Evolutionary conservation across 75 land plant genomes (phyloP), one percentile per base, ranked within the genome.

Genomic region (Pinus albicaulis): DNA sequence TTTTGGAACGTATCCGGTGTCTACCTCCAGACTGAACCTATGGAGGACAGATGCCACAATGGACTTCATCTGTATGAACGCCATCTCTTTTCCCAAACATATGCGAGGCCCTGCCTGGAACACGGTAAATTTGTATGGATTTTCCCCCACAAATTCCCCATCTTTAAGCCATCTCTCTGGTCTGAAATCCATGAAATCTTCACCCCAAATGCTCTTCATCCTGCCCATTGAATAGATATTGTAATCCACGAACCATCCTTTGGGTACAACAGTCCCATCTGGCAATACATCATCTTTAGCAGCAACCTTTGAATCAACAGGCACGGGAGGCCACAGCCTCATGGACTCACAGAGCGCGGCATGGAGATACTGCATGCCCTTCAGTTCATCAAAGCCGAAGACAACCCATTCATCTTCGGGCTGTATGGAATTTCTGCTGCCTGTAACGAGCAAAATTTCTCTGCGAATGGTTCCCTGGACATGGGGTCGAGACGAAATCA

Each of bases 291-390:
- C 96, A 58, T 93, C 92, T 1, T 74, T 73, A 60, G 71, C 22
- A 41, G 81, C 74, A 65, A 82, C 84, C 80, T 86, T 89, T 14
- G 89, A 84, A 76, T 93, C 94, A 75, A 82, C 75, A 55, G 88
- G 96, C 28, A 93, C 90, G 2, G 96, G 86, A 8, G 96, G 96
- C 77, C 80, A 89, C 20, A 93, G 82, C 61, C 96, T 76, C 75
- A 93, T 41, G 16, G 82, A 76, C 72, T 93, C 96, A n/a, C 86
- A 70, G 20, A 93, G 23, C 23, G 92, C 82, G 14, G 94, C 96
- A 4, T 89, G 83, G 44, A 93, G 66, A 72, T 89, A 92, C 34
- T 82, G 86, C 87, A 93, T 69, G 77, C 85, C 79, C 65, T 61
- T 56, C 56, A 93, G 75, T 75, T 86, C 74, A 36, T 85, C 81